Percentiles rank a stretch among this genome's conserved stretches.
Conservation (phyloP, 441 rosid genomes). For the Arabidopsis hybrid region DNA sequence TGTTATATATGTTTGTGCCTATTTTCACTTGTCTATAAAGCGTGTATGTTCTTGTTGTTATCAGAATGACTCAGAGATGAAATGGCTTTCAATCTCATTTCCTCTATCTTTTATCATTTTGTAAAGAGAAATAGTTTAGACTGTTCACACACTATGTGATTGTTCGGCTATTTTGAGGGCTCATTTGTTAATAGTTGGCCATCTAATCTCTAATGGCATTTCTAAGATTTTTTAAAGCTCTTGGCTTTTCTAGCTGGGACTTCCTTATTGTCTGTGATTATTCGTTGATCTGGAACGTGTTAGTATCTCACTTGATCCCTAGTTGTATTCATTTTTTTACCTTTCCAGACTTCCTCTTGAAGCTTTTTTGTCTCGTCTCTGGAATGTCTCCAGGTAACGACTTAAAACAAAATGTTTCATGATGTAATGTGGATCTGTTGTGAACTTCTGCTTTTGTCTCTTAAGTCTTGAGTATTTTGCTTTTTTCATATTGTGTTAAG, state of each 20-base stretch:
- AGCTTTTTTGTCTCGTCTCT: background rate
- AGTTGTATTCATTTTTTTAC: background rate
- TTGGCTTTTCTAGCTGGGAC: background rate
- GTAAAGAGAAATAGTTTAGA: background rate
- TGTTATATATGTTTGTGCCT: background rate
- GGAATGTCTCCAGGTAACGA: constrained; percentile 4
- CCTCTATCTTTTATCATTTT: background rate
- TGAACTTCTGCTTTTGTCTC: background rate
- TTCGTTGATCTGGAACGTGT: background rate
- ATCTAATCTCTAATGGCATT: background rate
- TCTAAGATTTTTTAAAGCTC: background rate
- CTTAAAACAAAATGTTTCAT: constrained; percentile 9
- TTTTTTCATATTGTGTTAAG: background rate
- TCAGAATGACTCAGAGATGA: constrained; percentile 2
- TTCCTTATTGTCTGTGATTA: background rate
- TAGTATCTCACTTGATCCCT: constrained; percentile 1
- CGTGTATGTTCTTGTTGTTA: constrained; percentile 4
- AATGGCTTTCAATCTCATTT: constrained; percentile 4
- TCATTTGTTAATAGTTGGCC: constrained; percentile 17
- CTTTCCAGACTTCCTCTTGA: background rate
- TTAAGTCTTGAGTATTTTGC: background rate
- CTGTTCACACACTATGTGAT: constrained; percentile 8
- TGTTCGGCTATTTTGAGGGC: background rate
- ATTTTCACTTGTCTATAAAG: background rate
- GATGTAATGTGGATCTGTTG: constrained; percentile 1